Evolutionary conservation across 805 yeast species (phyloP), one percentile per base, ranked within the genome.

Genomic region (Blastobotrys chiropterorum): DNA sequence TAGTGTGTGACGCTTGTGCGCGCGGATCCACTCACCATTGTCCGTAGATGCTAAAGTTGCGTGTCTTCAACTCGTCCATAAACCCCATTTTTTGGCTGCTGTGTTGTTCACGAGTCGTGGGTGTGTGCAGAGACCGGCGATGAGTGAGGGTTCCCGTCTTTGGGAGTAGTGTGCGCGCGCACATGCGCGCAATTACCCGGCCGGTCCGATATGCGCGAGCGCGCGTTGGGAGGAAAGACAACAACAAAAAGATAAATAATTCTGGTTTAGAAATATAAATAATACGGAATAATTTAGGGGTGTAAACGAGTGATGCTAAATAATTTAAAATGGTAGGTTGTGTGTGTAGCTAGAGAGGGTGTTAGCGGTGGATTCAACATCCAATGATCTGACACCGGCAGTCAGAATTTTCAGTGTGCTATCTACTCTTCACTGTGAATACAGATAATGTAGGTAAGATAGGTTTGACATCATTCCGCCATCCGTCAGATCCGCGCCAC

Each of bases 11-110:
- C 15, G 8, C 49, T 57, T 19, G 11, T 46, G 38, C 16, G 16
- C 13, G 11, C 38, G n/a, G n/a, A n/a, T n/a, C n/a, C 14, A 46
- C 73, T 40, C 56, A 72, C 81, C 90, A 85, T 75, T 83, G 89
- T 2, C 89, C 94, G 59, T 86, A 85, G 43, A 85, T 77, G 68
- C 88, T 82, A 72, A 83, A 83, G 67, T 85, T 85, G 58, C 80
- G 77, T 40, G 86, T 79, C 61, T 75, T 76, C 65, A 85, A 66
- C 62, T 85, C 92, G 41, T 70, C 69, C 48, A 57, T 46, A 48
- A 72, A 61, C 39, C 71, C 66, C 69, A 62, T 67, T 14, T 44
- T 57, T 21, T 40, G 21, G 20, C n/a, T n/a, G 7, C 11, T 31
- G 38, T 31, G 38, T 7, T 31, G n/a, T 31, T 38, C 16, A 16